These are phyloP conservation scores for Claviceps spartinae DNA, from an alignment of 2,329 filamentous ascomycete genomes.

Conservation along the genomic window DNA sequence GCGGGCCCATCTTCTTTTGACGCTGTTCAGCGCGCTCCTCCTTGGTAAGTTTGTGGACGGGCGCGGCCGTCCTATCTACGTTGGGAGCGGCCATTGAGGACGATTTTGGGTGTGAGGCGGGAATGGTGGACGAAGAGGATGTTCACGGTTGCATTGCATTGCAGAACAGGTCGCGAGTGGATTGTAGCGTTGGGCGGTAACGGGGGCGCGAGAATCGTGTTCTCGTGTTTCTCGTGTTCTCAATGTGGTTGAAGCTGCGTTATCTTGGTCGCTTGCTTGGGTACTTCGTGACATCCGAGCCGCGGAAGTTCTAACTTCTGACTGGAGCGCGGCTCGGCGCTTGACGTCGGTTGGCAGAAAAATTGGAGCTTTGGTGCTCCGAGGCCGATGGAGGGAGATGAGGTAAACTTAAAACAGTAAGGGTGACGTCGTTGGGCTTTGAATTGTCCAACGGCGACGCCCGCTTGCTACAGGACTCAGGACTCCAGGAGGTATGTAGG, in stretches of 20 bases:
- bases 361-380: not conserved
- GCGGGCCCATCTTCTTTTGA: constrained; percentile 23
- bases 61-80: constrained; percentile 1
- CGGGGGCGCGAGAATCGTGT: not conserved
- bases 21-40: constrained; percentile 7
- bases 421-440: constrained; percentile 6
- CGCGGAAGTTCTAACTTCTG: not conserved
- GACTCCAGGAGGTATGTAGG: no score
- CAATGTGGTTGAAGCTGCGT: not conserved
- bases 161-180: not conserved
- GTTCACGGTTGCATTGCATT: constrained; percentile 3
- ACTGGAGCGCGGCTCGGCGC: not conserved
- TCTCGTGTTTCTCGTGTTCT: not conserved
- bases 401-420: not conserved
- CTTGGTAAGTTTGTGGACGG: constrained; percentile 6
- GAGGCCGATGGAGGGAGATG: not conserved
- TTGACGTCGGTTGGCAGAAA: constrained; percentile 7
- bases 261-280: not conserved
- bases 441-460: not conserved
- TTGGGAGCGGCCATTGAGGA: constrained; percentile 10
- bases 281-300: not conserved
- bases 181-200: not conserved
- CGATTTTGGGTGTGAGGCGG: not conserved
- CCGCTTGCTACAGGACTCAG: not conserved
- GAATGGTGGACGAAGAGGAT: no score